Base-by-base conservation (phyloP, 2,329 filamentous ascomycete genomes). In the Phialophora chinensis region DNA sequence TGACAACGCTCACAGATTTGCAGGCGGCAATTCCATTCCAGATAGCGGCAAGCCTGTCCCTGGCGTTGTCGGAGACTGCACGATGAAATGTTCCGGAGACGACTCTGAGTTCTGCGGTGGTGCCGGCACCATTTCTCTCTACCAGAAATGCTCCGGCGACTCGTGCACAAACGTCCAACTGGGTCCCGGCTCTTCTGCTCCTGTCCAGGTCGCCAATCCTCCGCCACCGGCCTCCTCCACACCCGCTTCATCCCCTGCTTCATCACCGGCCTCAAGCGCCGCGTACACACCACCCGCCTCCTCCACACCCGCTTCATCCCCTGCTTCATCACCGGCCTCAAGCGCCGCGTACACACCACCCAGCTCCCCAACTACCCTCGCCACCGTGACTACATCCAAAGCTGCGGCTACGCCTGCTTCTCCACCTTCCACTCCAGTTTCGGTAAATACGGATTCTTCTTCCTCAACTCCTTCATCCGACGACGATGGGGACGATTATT, bases 1-100 rank as follows among this genome's bases (percentile, higher is more conserved):
- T 31, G 44, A 1, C 11, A 31, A 38, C 54, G 54, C 63, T 69
- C 57, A 69, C 38, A 23, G 12, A 10, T 62, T 7, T 42, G 4
- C 25, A 69, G 67, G 67, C 49, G 72, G 66, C 20, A 72, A 72
- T 50, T 69, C 66, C 3, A 70, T 73, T 27, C 69, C 71, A 0
- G 60, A 63, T 5, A 63, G 62, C 27, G 71, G 68, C 49, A 70
- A 69, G 29, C 73, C 73, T 3, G 60, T 75, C 27, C 62, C 73
- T 38, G 72, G 73, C n/a, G 59, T 73, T 25, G 66, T 72, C 11
- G 73, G 73, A 12, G 71, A 67, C 56, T 74, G 73, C 62, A 66
- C 67, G 44, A 74, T 74, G 72, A 54, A 63, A 12, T 75, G 73
- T 63, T 67, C 61, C 33, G 73, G 74, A 31, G 69, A 75, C 56